Conservation (phyloP, 2,329 filamentous ascomycete genomes). For the Amauroascus verrucosus region DNA sequence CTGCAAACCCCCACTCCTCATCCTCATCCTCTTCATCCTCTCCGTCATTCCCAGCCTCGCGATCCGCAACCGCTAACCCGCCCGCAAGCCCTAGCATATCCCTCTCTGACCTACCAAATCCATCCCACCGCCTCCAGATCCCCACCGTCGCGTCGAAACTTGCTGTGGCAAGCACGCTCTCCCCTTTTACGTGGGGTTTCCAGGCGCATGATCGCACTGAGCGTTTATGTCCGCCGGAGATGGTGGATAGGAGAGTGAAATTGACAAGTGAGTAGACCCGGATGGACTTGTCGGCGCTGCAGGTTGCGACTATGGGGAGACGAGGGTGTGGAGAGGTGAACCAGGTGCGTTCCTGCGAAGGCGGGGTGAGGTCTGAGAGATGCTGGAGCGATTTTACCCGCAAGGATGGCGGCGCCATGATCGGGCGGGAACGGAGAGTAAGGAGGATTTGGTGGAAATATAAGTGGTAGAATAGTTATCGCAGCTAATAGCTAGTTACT, state of each 20-base stretch:
- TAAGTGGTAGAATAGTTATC: too few relatives aligned
- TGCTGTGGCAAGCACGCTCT: conserved; percentile 76
- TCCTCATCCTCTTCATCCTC: conserved; percentile 48
- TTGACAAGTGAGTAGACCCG: conserved; percentile 80
- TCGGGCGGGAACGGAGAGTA: background rate
- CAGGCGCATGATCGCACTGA: conserved; percentile 78
- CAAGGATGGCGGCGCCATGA: background rate
- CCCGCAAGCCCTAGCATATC: conserved; percentile 20
- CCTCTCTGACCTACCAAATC: conserved; percentile 26
- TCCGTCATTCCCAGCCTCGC: conserved; percentile 35
- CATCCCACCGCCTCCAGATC: conserved; percentile 60
- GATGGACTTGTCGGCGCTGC: conserved; percentile 74
- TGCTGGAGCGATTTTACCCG: conserved; percentile 12
- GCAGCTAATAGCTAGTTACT: too few relatives aligned
- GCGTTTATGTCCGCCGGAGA: conserved; percentile 81
- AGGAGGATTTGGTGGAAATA: background rate
- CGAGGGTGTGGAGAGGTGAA: conserved; percentile 73
- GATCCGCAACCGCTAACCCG: conserved; percentile 23
- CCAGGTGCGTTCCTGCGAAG: conserved; percentile 62
- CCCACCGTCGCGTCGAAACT: conserved; percentile 91
- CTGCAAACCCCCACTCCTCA: conserved; percentile 84
- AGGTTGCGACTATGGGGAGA: conserved; percentile 78
- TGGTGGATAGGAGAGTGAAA: conserved; percentile 65
- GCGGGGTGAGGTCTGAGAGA: conserved; percentile 45
- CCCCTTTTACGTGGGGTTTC: conserved; percentile 60